A percentile compares a stretch with the other conserved stretches of the same genome.
Evolutionary conservation across 179 eudicot genomes (phyloP).

Genomic region (Vitellaria paradoxa): DNA sequence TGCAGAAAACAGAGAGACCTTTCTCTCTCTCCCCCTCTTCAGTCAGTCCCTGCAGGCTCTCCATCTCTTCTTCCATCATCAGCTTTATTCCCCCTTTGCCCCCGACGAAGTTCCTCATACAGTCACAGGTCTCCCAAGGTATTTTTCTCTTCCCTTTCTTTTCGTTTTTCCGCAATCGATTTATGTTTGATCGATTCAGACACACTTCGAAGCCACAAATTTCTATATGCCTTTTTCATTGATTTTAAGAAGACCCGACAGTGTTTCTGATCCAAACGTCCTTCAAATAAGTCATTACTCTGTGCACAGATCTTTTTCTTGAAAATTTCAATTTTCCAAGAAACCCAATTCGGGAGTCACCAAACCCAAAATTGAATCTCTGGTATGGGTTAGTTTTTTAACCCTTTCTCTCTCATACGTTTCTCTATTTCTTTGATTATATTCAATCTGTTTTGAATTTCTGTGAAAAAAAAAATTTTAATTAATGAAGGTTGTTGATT

Average conservation of each 20-base stretch:
- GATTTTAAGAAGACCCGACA: not conserved
- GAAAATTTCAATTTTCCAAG: conserved; percentile 3
- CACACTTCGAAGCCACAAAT: not conserved
- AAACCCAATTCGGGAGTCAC: conserved; percentile 8
- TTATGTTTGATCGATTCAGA: not conserved
- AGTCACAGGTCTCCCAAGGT: not conserved
- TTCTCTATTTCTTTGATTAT: not conserved
- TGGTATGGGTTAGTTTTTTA: not conserved
- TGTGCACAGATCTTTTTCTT: conserved; percentile 8
- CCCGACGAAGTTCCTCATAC: not conserved
- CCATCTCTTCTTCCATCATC: not conserved
- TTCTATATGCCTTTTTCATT: not conserved
- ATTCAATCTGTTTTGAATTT: not conserved
- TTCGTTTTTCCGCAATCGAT: not conserved
- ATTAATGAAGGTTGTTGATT: not conserved
- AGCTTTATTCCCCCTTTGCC: not conserved
- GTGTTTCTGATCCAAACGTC: not conserved
- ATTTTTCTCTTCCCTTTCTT: not conserved
- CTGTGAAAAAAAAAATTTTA: not conserved
- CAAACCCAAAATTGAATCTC: conserved; percentile 6
- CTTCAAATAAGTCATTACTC: not conserved
- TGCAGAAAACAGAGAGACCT: conserved; percentile 1
- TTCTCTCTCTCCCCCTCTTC: not conserved
- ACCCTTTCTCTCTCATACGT: not conserved
- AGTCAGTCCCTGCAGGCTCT: not conserved